These are phyloP conservation scores for Oenanthe sinensis DNA, from an alignment of 129 eudicot species.

Conservation along the genomic window DNA sequence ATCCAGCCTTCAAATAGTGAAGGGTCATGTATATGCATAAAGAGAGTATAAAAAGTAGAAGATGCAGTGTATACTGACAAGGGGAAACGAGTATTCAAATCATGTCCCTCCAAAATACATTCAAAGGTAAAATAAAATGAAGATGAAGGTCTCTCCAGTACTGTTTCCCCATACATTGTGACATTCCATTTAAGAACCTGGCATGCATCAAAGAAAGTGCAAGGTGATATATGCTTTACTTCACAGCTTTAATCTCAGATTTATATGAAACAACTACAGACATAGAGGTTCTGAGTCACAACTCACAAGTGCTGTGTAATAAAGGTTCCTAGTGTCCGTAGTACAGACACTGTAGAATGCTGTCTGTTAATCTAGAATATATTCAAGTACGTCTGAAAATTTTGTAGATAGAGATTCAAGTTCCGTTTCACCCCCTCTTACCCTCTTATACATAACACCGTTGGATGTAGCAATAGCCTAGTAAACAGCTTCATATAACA, in stretches of 20 bases:
- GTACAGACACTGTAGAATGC: background rate
- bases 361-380: background rate
- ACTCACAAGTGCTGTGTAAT: background rate
- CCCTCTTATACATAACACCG: background rate
- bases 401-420: background rate
- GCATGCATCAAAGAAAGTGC: conserved; percentile 19
- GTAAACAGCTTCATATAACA: background rate
- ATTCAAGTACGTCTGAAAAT: background rate
- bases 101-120: background rate
- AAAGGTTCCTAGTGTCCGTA: background rate
- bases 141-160: background rate
- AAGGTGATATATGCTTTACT: conserved; percentile 12
- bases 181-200: conserved; percentile 2
- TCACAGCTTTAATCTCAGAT: conserved; percentile 8
- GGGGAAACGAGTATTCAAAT: background rate
- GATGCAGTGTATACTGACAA: background rate
- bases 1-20: background rate
- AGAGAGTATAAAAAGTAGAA: background rate
- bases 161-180: conserved; percentile 4
- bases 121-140: background rate
- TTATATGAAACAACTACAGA: background rate
- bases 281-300: background rate
- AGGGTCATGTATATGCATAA: background rate
- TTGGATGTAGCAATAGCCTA: background rate
- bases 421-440: background rate